Percentiles rank a stretch among this genome's conserved stretches.
phyloP scores from a whole-genome alignment of 2,329 filamentous ascomycete genomes.

The Arthrobotrys entomopaga region DNA sequence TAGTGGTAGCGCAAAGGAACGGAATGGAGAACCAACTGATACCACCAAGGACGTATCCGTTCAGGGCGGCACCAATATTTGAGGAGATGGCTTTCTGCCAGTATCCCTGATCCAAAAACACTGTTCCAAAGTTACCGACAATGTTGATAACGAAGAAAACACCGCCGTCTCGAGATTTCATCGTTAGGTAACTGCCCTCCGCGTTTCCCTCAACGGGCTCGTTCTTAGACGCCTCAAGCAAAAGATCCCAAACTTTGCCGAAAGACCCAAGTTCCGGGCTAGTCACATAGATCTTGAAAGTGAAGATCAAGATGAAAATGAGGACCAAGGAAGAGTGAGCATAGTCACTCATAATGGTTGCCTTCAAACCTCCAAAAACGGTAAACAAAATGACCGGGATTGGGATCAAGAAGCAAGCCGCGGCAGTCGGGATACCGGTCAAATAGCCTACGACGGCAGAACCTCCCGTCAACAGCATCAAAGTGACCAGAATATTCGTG shows the following conservation, averaged over 20 bases:
- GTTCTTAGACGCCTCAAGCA: slow-evolving; percentile 73
- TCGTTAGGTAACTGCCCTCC: slow-evolving; percentile 84
- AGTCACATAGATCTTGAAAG: slow-evolving; percentile 82
- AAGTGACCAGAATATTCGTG: slow-evolving; percentile 86
- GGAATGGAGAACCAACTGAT: slow-evolving; percentile 93
- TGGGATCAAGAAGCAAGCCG: slow-evolving; percentile 84
- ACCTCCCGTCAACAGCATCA: slow-evolving; percentile 88
- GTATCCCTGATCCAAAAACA: slow-evolving; percentile 65
- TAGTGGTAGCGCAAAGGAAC: slow-evolving; percentile 86
- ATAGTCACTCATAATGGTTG: slow-evolving; percentile 86
- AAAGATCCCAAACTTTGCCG: slow-evolving; percentile 78
- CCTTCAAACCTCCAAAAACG: slow-evolving; percentile 62
- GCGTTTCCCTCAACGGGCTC: slow-evolving; percentile 84
- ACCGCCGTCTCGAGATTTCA: slow-evolving; percentile 80
- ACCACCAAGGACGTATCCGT: slow-evolving; percentile 87
- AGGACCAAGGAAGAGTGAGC: slow-evolving; percentile 86
- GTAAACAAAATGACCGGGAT: slow-evolving; percentile 85
- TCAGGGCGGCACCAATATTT: slow-evolving; percentile 82
- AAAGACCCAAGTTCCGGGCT: slow-evolving; percentile 79
- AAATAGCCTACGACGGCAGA: slow-evolving; percentile 77
- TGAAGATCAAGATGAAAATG: slow-evolving; percentile 85
- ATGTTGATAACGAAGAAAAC: slow-evolving; percentile 94
- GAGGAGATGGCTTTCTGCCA: slow-evolving; percentile 95
- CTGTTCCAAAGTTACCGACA: slow-evolving; percentile 78
- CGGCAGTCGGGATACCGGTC: slow-evolving; percentile 79